These are phyloP conservation scores for Jimgerdemannia flammicorona DNA, from an alignment of 192 early-diverging fungal genomes.

Conservation along the genomic window DNA sequence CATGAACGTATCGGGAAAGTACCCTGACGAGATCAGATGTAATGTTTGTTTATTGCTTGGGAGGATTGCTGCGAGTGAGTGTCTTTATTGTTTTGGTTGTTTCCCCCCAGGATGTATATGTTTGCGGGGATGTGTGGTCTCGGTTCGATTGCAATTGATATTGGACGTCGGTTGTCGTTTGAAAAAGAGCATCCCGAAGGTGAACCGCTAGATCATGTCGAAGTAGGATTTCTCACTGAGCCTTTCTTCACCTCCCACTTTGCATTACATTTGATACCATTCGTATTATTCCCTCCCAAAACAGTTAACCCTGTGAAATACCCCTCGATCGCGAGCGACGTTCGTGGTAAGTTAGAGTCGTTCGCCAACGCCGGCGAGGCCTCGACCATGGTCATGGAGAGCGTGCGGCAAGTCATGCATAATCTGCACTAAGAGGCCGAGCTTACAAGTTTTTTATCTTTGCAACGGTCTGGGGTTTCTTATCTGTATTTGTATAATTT, in stretches of 20 bases:
- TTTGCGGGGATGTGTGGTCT: too few species aligned
- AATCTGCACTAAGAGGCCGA: not conserved
- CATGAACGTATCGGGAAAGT: conserved; percentile 25
- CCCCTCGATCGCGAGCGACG: not conserved
- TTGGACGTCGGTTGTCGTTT: too few species aligned
- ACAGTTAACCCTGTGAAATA: not conserved
- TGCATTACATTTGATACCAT: not conserved
- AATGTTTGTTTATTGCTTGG: conserved; percentile 47
- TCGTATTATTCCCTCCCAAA: not conserved
- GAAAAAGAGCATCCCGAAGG: too few species aligned
- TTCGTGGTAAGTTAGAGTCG: not conserved
- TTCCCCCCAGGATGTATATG: too few species aligned
- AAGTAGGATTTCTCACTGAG: not conserved
- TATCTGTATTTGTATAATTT: too few species aligned
- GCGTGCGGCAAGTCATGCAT: not conserved
- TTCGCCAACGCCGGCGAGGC: not conserved
- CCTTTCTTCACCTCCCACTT: not conserved
- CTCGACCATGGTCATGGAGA: not conserved
- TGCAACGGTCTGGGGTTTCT: too few species aligned
- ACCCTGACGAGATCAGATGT: conserved; percentile 43
- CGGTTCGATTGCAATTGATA: too few species aligned
- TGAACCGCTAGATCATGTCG: not conserved
- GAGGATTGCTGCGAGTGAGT: conserved; percentile 25
- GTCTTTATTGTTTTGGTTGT: not conserved
- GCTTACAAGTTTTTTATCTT: too few species aligned